These are phyloP conservation scores for Cryptococcus sp. DNA, from an alignment of 1,284 basidiomycete genomes.

Conservation along the genomic window DNA sequence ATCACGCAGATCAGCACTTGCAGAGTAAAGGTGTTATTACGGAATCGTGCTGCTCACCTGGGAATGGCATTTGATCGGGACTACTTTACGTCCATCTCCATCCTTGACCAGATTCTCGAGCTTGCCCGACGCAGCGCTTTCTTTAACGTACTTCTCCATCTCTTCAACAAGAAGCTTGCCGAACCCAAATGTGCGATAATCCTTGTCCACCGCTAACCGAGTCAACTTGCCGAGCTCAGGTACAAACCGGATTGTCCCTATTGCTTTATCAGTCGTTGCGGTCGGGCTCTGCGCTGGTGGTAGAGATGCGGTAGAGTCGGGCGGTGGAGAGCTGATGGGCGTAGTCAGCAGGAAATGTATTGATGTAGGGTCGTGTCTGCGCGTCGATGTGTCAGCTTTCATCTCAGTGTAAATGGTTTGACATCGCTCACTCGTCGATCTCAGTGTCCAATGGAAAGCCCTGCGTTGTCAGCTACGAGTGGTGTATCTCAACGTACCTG, in stretches of 20 bases:
- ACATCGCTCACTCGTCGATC: slow-evolving; percentile 40
- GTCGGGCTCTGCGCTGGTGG: slow-evolving; percentile 4
- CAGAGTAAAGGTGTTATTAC: neutral
- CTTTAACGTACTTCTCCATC: slow-evolving; percentile 15
- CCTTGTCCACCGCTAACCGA: slow-evolving; percentile 42
- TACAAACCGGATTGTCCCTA: slow-evolving; percentile 47
- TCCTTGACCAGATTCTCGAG: slow-evolving; percentile 13
- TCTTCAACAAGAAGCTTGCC: slow-evolving; percentile 34
- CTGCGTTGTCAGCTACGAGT: slow-evolving; percentile 17
- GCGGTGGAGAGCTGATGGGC: slow-evolving; percentile 20
- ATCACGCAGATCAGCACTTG: neutral
- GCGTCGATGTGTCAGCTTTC: neutral
- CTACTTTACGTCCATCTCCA: slow-evolving; percentile 17
- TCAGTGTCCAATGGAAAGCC: slow-evolving; percentile 43
- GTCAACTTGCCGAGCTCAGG: slow-evolving; percentile 44
- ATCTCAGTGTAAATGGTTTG: neutral
- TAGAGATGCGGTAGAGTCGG: slow-evolving; percentile 20
- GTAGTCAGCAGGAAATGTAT: slow-evolving; percentile 34
- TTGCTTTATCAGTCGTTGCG: slow-evolving; percentile 30
- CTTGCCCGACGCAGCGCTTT: slow-evolving; percentile 5
- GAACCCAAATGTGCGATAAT: slow-evolving; percentile 43
- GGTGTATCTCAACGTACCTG: slow-evolving; percentile 34
- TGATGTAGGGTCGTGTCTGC: slow-evolving; percentile 34
- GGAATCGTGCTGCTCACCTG: slow-evolving; percentile 29
- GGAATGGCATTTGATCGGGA: slow-evolving; percentile 39